Evolutionary conservation across 805 yeast species (phyloP).

Genomic region (Ogataea haglerorum): DNA sequence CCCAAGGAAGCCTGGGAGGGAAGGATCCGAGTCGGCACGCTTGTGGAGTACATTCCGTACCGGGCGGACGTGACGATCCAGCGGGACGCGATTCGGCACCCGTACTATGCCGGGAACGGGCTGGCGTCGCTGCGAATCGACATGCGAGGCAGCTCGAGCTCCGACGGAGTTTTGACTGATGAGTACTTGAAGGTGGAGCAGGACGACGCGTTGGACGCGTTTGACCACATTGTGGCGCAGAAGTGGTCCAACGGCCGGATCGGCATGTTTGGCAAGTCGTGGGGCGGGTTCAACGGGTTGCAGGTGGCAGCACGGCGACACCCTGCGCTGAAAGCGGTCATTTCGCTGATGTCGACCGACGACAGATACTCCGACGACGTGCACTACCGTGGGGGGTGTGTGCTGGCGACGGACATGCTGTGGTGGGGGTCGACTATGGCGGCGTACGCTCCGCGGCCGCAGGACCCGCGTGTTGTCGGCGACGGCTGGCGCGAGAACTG

Average conservation of each 20-base stretch:
- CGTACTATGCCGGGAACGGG: conserved; percentile 46
- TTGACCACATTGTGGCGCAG: conserved; percentile 41
- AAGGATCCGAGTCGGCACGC: conserved; percentile 34
- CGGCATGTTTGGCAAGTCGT: conserved; percentile 47
- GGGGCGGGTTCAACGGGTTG: conserved; percentile 48
- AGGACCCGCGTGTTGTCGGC: conserved; percentile 41
- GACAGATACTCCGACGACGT: conserved; percentile 47
- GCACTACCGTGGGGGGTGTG: conserved; percentile 47
- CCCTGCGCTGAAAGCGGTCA: conserved; percentile 42
- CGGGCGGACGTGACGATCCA: conserved; percentile 44
- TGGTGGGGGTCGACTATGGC: conserved; percentile 52
- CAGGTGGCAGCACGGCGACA: conserved; percentile 46
- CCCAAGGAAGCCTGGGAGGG: conserved; percentile 35
- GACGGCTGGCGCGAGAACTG: conserved; percentile 40
- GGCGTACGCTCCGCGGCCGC: conserved; percentile 43
- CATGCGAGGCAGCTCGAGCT: conserved; percentile 45
- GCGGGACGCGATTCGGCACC: conserved; percentile 44
- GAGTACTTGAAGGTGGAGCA: conserved; percentile 44
- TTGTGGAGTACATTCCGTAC: conserved; percentile 45
- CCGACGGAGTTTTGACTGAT: conserved; percentile 39
- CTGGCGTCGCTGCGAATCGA: conserved; percentile 43
- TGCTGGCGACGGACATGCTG: conserved; percentile 43
- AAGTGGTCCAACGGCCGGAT: conserved; percentile 44
- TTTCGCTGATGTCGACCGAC: conserved; percentile 45
- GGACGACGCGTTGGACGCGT: conserved; percentile 40